A percentile compares a stretch with the other conserved stretches of the same genome.
phyloP scores from a whole-genome alignment of 805 yeast genomes.

The Wickerhamiella qilinensis region DNA sequence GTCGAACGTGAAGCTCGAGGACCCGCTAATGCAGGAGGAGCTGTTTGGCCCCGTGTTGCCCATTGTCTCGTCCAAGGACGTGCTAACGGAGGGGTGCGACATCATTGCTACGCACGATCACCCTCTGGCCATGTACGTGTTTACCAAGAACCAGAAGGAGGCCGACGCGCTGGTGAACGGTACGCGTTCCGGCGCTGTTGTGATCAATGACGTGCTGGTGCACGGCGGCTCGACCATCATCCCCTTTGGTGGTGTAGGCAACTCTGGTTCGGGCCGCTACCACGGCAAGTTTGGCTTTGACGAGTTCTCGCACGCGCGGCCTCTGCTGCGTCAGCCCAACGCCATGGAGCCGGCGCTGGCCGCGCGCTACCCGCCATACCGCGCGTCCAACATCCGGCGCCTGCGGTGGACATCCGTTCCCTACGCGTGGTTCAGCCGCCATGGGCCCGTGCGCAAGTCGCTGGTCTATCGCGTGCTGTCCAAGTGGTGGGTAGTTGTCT shows the following conservation, averaged over 20 bases:
- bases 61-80: slow-evolving; percentile 34
- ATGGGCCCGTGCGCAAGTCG: slow-evolving; percentile 20
- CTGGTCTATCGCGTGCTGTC: not conserved
- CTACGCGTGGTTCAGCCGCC: slow-evolving; percentile 24
- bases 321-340: slow-evolving; percentile 45
- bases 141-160: slow-evolving; percentile 32
- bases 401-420: slow-evolving; percentile 19
- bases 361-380: slow-evolving; percentile 55
- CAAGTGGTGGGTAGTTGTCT: not conserved
- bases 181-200: slow-evolving; percentile 57
- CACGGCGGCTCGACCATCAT: slow-evolving; percentile 52
- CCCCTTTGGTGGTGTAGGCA: slow-evolving; percentile 89
- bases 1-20: slow-evolving; percentile 45
- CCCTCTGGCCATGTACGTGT: slow-evolving; percentile 70
- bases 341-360: slow-evolving; percentile 44
- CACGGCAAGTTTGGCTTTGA: slow-evolving; percentile 60
- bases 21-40: slow-evolving; percentile 59
- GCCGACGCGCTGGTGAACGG: slow-evolving; percentile 32
- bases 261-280: slow-evolving; percentile 68
- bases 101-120: slow-evolving; percentile 38
- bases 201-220: slow-evolving; percentile 53
- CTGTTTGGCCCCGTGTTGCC: slow-evolving; percentile 81
- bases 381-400: slow-evolving; percentile 20
- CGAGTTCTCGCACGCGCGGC: slow-evolving; percentile 63
- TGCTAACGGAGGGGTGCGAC: slow-evolving; percentile 14